phyloP scores from a whole-genome alignment of 352 stramenopile genomes.

The Elongisporangium prolatum region DNA sequence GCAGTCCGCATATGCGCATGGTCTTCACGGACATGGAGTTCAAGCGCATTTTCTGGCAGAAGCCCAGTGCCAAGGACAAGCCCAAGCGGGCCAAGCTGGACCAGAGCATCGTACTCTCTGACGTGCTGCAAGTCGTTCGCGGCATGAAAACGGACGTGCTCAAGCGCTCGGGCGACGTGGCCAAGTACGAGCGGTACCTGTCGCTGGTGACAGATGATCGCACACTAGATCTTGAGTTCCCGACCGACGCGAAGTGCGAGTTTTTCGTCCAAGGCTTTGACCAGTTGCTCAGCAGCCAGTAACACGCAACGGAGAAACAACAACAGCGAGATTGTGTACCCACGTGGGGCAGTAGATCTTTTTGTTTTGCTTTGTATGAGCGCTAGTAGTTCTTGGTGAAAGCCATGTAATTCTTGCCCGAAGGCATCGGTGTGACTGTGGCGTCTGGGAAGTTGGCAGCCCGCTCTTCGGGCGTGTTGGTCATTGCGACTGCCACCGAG shows the following conservation, averaged over 20 bases:
- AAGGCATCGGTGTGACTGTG: constrained; percentile 58
- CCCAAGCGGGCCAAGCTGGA: constrained; percentile 65
- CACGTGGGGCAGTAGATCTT: neutral
- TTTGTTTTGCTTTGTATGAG: neutral
- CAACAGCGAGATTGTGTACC: neutral
- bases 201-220: constrained; percentile 66
- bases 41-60: constrained; percentile 81
- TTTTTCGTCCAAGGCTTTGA: constrained; percentile 59
- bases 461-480: constrained; percentile 53
- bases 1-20: constrained; percentile 53
- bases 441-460: constrained; percentile 60
- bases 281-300: constrained; percentile 26
- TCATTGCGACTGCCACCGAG: constrained; percentile 57
- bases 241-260: constrained; percentile 45
- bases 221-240: constrained; percentile 64
- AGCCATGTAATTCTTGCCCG: constrained; percentile 67
- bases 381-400: constrained; percentile 44
- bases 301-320: neutral
- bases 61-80: constrained; percentile 48
- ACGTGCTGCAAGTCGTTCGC: constrained; percentile 67
- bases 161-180: constrained; percentile 63
- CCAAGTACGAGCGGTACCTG: constrained; percentile 68
- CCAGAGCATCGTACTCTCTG: constrained; percentile 56
- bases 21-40: constrained; percentile 73
- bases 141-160: constrained; percentile 79